Conservation (phyloP, 805 yeast species). For the Wickerhamiella hasegawae region DNA sequence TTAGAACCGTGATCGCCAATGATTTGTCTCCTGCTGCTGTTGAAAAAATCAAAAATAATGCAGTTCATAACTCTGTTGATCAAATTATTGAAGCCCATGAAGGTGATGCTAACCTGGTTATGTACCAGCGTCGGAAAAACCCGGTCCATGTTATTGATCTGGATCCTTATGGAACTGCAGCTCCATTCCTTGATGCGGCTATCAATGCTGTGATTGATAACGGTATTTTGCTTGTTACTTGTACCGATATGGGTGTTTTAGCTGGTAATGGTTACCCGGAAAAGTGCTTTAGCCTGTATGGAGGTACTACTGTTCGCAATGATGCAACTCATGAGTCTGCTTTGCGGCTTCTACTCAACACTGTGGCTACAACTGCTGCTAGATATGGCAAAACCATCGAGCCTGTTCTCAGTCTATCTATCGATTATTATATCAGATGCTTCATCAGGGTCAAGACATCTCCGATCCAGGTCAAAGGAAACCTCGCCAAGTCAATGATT, state of each 20-base stretch:
- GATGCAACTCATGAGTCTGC: conserved; percentile 93
- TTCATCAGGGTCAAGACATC: conserved; percentile 63
- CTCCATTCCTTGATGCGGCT: conserved; percentile 90
- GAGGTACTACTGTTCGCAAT: conserved; percentile 75
- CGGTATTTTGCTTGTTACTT: conserved; percentile 78
- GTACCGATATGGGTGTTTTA: conserved; percentile 89
- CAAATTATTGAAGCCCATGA: conserved; percentile 46
- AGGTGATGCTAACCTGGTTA: conserved; percentile 82
- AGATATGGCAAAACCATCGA: conserved; percentile 75
- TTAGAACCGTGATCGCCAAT: conserved; percentile 66
- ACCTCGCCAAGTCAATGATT: conserved; percentile 62
- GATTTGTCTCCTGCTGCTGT: conserved; percentile 83
- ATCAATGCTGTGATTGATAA: conserved; percentile 68
- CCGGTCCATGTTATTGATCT: conserved; percentile 75
- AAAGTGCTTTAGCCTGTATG: conserved; percentile 86
- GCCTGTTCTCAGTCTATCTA: conserved; percentile 71
- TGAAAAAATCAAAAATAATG: conserved; percentile 55
- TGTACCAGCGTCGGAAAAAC: conserved; percentile 33
- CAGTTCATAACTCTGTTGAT: conserved; percentile 44
- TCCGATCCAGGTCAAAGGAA: conserved; percentile 67
- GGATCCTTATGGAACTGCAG: conserved; percentile 96
- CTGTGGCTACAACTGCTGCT: conserved; percentile 73
- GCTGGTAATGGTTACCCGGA: conserved; percentile 97
- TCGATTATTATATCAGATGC: conserved; percentile 83
- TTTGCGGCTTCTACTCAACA: conserved; percentile 59